These are phyloP conservation scores for Plantago ovata DNA, from an alignment of 257 asterid species.

Conservation along the genomic window DNA sequence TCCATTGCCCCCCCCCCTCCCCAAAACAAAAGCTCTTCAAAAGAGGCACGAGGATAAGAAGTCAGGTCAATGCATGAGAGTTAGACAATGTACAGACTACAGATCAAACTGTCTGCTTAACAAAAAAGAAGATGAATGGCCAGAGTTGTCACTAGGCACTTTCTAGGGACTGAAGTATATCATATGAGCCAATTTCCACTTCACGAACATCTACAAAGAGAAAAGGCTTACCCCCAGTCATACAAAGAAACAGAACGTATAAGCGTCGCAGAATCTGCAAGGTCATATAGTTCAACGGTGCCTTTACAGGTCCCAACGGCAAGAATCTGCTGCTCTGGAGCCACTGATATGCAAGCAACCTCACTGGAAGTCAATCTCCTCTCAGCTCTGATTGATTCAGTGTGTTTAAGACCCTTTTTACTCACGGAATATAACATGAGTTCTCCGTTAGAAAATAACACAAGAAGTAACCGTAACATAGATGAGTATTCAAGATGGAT, in stretches of 20 bases:
- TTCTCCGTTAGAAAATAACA: conserved; percentile 78
- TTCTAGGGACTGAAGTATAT: conserved; percentile 17
- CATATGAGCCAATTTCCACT: conserved; percentile 19
- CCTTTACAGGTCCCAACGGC: conserved; percentile 94
- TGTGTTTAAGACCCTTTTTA: conserved; percentile 79
- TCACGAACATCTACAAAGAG: conserved; percentile 21
- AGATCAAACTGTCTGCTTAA: conserved; percentile 8
- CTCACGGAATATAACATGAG: conserved; percentile 75
- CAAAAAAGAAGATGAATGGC: conserved; percentile 13
- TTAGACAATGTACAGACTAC: conserved; percentile 1
- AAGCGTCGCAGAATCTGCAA: conserved; percentile 68
- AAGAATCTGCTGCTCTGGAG: conserved; percentile 93
- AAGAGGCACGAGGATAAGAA: background rate
- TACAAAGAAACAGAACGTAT: conserved; percentile 80
- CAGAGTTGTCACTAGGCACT: conserved; percentile 17
- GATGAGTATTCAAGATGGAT: conserved; percentile 69
- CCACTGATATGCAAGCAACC: conserved; percentile 81
- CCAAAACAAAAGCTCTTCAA: conserved; percentile 7
- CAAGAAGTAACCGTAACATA: conserved; percentile 59
- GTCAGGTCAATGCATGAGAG: conserved; percentile 2
- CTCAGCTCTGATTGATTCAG: conserved; percentile 66
- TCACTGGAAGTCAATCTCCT: conserved; percentile 69
- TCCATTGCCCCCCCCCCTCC: background rate
- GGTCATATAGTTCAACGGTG: conserved; percentile 81
- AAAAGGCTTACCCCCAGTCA: conserved; percentile 93